Percentiles rank a stretch among this genome's conserved stretches.
Evolutionary conservation across 305 asterid species (phyloP).

Genomic region (Fraxinus baroniana): DNA sequence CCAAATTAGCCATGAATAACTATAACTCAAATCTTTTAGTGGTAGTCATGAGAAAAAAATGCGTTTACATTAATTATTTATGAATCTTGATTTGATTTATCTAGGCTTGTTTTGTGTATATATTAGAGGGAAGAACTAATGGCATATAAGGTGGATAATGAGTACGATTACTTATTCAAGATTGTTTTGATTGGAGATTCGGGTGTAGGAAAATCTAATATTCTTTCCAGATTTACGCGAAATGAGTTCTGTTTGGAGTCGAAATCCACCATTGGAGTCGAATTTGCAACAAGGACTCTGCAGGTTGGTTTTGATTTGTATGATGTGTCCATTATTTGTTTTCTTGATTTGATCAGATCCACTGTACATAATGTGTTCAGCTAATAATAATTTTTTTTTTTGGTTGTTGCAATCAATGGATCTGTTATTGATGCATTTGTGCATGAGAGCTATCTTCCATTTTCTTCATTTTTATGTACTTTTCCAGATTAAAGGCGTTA

Average conservation of each 20-base stretch:
- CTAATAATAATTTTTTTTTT: neutral
- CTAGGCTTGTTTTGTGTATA: neutral
- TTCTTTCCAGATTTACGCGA: conserved; percentile 51
- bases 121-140: conserved; percentile 23
- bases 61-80: neutral
- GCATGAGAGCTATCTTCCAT: neutral
- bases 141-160: conserved; percentile 57
- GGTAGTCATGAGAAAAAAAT: neutral
- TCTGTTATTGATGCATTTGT: neutral
- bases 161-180: conserved; percentile 51
- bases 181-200: conserved; percentile 57
- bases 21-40: neutral
- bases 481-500: no score
- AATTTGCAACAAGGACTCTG: conserved; percentile 56
- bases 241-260: conserved; percentile 54
- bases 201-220: conserved; percentile 57
- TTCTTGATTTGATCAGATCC: neutral
- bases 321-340: neutral
- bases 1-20: neutral
- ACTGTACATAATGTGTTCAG: neutral
- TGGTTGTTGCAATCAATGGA: neutral
- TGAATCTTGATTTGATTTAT: neutral
- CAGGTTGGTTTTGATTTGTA: conserved; percentile 30
- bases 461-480: no score
- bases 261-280: conserved; percentile 60